Conservation (phyloP, 331 rosid species). For the Ulmus americana region DNA sequence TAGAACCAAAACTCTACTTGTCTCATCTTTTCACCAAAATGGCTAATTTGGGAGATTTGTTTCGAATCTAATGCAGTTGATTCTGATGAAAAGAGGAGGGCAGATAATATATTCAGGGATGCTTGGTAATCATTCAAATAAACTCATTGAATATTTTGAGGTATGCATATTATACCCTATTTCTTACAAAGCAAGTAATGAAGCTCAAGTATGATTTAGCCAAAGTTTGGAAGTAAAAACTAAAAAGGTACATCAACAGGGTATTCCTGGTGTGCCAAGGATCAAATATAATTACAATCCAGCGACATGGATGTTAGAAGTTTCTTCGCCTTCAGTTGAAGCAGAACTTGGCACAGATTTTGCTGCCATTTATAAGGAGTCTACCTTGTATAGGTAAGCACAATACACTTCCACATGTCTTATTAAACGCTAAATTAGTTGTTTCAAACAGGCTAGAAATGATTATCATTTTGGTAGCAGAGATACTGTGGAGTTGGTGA, state of each 20-base stretch:
- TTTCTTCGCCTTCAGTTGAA: constrained; percentile 18
- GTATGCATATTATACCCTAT: constrained; percentile 15
- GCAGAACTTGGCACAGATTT: constrained; percentile 22
- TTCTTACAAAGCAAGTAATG: too few relatives aligned
- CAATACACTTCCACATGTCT: not conserved
- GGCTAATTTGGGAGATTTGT: not conserved
- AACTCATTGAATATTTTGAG: constrained; percentile 59
- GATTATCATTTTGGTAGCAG: not conserved
- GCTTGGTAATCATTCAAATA: constrained; percentile 51
- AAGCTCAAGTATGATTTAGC: not conserved
- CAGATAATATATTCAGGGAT: constrained; percentile 47
- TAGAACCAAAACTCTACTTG: too few relatives aligned
- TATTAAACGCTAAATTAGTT: not conserved
- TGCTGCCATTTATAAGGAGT: constrained; percentile 19
- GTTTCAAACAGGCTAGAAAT: not conserved
- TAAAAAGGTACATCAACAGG: not conserved
- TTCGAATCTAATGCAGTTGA: constrained; percentile 28
- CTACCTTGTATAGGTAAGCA: constrained; percentile 14
- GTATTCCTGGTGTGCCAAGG: constrained; percentile 22
- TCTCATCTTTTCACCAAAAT: not conserved
- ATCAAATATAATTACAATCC: constrained; percentile 27
- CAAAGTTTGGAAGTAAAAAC: not conserved
- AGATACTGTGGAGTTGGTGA: constrained; percentile 5
- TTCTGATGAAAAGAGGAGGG: constrained; percentile 63
- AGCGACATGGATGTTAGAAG: constrained; percentile 34